Base-by-base conservation (phyloP, 2,329 filamentous ascomycete species). In the Lecanoromycetidae sp. region DNA sequence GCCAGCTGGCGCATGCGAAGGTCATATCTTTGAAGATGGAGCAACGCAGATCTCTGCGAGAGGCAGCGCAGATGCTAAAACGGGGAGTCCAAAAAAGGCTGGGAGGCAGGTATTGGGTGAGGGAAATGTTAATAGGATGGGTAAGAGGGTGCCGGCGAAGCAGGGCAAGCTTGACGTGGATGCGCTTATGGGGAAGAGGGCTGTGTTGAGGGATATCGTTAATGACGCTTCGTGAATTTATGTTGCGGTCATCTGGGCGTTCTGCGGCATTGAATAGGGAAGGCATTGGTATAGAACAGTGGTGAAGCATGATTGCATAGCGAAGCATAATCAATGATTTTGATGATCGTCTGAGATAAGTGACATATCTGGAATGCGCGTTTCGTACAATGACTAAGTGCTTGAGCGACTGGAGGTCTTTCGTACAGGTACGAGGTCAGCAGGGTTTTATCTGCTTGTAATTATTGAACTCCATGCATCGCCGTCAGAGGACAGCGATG, bases 141-240 rank as follows among this genome's bases (percentile, higher is more conserved):
- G 35, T 62, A 63, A 50, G 37, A 72, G 64, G 53, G 66, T 67
- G 41, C 77, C 79, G 1, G 77, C 70, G 54, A 79, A 76, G 57
- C 71, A 78, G 37, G 78, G 79, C 54, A 71, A 66, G 9, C 59
- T 69, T 47, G 67, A 64, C 54, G 58, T 64, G n/a, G 59, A 55
- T 17, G 67, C 73, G 26, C 65, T 90, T 49, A 63, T 87, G 55
- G 79, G 77, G 49, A 77, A 75, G 29, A 78, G 79, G 57, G 76
- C 79, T 29, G 72, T 93, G 46, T 70, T 88, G 58, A 76, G 77
- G 59, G 82, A 90, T 69, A 79, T 94, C 54, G 70, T 87, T 56
- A 86, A 91, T 64, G 84, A 87, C 45, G 46, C 39, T 25, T 42
- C 43, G 12, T 52, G 32, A 41, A 19, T 42, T 13, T 35, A 15